These are phyloP conservation scores for Cajanus cajan DNA, from an alignment of 306 rosid genomes.

Conservation along the genomic window DNA sequence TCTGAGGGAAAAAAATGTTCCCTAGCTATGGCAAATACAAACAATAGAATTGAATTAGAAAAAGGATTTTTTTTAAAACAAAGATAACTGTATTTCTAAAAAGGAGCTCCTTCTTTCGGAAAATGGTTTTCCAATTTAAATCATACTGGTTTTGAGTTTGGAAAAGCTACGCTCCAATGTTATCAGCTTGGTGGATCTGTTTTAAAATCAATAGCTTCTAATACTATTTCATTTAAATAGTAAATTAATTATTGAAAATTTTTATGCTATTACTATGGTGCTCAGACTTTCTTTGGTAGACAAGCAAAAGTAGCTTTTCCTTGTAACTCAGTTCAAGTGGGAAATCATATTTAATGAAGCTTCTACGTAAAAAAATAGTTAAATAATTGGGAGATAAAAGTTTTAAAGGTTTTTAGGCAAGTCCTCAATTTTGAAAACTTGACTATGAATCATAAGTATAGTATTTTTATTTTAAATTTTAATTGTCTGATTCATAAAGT, in stretches of 20 bases:
- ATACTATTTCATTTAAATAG: neutral
- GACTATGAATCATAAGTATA: neutral
- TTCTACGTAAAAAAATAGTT: neutral
- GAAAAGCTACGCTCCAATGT: neutral
- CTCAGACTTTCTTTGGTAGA: neutral
- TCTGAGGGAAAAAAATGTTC: too few species aligned
- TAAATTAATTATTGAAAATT: neutral
- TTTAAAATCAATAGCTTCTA: neutral
- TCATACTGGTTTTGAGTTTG: too few species aligned
- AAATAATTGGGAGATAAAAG: neutral
- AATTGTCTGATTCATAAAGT: neutral
- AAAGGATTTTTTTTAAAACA: too few species aligned
- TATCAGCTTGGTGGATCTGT: neutral
- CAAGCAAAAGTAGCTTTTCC: neutral
- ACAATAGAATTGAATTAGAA: too few species aligned
- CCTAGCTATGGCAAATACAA: too few species aligned
- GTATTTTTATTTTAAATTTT: neutral
- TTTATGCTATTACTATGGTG: neutral
- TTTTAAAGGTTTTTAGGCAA: neutral
- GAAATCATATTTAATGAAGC: conserved; percentile 5
- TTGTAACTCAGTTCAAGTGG: neutral
- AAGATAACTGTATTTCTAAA: too few species aligned
- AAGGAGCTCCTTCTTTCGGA: too few species aligned
- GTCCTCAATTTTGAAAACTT: conserved; percentile 8
- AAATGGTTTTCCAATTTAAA: too few species aligned